These are phyloP conservation scores for Vigna angularis DNA, from an alignment of 306 rosid genomes.

Conservation along the genomic window DNA sequence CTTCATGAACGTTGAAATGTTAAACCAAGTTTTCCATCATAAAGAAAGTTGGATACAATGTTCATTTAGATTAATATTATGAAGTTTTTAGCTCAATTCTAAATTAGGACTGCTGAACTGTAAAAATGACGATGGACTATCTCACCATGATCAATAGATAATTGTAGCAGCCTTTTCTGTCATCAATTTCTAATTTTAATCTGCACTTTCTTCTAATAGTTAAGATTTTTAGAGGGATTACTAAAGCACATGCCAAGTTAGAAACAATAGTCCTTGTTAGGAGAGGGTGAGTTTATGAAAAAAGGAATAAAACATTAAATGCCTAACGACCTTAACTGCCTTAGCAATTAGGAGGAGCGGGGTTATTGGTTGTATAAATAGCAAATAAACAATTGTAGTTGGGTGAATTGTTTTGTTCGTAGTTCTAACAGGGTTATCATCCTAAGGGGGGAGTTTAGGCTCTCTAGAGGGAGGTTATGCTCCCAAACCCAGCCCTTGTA, in stretches of 20 bases:
- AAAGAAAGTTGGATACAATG: slow-evolving; percentile 5
- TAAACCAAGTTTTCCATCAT: slow-evolving; percentile 17
- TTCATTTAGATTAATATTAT: slow-evolving; percentile 18
- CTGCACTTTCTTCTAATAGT: neutral
- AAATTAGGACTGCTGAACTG: neutral
- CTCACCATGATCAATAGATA: slow-evolving; percentile 11
- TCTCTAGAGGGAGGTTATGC: no score
- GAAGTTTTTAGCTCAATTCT: slow-evolving; percentile 21
- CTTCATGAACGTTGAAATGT: slow-evolving; percentile 29
- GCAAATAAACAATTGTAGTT: no score
- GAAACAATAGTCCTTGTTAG: no score
- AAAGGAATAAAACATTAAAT: no score
- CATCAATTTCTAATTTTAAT: slow-evolving; percentile 8
- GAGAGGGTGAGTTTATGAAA: no score
- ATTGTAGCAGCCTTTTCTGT: slow-evolving; percentile 11
- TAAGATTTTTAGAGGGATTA: slow-evolving; percentile 19
- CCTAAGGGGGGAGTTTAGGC: no score
- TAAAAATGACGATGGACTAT: neutral
- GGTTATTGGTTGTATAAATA: no score
- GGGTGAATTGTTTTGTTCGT: no score
- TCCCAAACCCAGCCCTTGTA: no score
- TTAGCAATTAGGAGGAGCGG: no score
- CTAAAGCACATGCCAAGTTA: slow-evolving; percentile 33
- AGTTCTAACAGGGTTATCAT: no score
- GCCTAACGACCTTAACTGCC: no score